Base-by-base conservation (phyloP, 768 basidiomycete species). In the Hortiboletus campestris region DNA sequence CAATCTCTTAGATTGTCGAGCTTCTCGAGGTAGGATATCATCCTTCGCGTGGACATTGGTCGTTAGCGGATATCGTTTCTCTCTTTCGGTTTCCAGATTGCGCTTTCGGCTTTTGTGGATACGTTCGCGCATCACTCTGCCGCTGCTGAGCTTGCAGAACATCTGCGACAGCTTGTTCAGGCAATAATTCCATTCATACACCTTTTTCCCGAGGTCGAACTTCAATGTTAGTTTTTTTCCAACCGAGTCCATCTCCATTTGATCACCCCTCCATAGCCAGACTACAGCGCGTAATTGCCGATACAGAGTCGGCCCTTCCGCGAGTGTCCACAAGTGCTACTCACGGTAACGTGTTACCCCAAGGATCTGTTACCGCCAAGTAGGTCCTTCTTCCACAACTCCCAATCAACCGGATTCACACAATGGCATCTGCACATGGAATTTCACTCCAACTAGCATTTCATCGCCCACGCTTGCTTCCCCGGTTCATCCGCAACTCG, bases 1-100 rank as follows among this genome's bases (percentile, higher is more conserved):
- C 20, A 29, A 34, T 42, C n/a, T n/a, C 19, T 50, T 28, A 84
- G 82, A 84, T 84, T 48, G 51, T 83, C 32, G 74, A 72, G 35
- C 70, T 84, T 42, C 71, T 84, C 22, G 68, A 77, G 72, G 83
- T 82, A 41, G 67, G 72, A 22, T 69, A 60, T 13, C 28, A 8
- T 38, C 29, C 11, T 46, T 36, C 14, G 16, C 36, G 17, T 45
- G 36, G 8, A 31, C 19, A n/a, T 16, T 6, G 35, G 7, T 54
- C 11, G 34, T 51, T 22, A 6, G 54, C 2, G 16, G 19, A 35
- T 19, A 17, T 4, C 16, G 2, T 28, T 29, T 16, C 60, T 25
- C 50, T 59, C 17, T 39, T 63, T 42, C 49, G 20, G 16, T 29
- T 19, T 31, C 31, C 25, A 71, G 70, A 63, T 63, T 35, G 69